These are phyloP conservation scores for Kodamaea derodonti DNA, from an alignment of 1,139 yeast species.

Conservation along the genomic window DNA sequence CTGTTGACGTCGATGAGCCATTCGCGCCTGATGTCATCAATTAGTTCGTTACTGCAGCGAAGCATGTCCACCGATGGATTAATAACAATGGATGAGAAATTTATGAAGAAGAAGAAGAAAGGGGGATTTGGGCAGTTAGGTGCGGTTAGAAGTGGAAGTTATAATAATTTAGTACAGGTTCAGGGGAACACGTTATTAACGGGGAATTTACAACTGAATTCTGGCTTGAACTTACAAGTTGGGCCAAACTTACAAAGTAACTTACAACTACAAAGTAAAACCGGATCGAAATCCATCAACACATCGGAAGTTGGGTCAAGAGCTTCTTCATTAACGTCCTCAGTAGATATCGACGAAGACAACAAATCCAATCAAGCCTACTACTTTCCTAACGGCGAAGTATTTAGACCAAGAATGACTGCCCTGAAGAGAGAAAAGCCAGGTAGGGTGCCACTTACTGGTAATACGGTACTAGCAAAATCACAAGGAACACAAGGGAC, in stretches of 20 bases:
- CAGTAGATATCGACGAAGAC: constrained; percentile 6
- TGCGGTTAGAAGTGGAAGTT: constrained; percentile 2
- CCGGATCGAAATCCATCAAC: neutral
- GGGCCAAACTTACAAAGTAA: neutral
- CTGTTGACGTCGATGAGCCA: constrained; percentile 32
- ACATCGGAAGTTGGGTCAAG: neutral
- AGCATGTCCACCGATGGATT: constrained; percentile 40
- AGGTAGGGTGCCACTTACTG: constrained; percentile 23
- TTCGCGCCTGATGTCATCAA: constrained; percentile 9
- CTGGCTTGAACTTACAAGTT: neutral
- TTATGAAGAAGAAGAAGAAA: constrained; percentile 24
- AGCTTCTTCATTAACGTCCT: too few species aligned
- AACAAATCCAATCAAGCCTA: constrained; percentile 22
- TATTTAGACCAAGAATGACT: constrained; percentile 44
- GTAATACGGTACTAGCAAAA: too few species aligned
- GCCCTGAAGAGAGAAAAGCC: constrained; percentile 41
- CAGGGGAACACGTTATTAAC: too few species aligned
- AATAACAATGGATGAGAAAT: constrained; percentile 35
- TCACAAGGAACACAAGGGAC: too few species aligned
- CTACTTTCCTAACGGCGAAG: constrained; percentile 54
- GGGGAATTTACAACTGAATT: neutral
- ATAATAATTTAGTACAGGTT: neutral
- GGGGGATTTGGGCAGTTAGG: constrained; percentile 7
- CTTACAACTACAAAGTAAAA: neutral
- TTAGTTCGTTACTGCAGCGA: neutral